Evolutionary conservation across 2,329 filamentous ascomycete genomes (phyloP).

Genomic region (Sodiomyces alkalinus): DNA sequence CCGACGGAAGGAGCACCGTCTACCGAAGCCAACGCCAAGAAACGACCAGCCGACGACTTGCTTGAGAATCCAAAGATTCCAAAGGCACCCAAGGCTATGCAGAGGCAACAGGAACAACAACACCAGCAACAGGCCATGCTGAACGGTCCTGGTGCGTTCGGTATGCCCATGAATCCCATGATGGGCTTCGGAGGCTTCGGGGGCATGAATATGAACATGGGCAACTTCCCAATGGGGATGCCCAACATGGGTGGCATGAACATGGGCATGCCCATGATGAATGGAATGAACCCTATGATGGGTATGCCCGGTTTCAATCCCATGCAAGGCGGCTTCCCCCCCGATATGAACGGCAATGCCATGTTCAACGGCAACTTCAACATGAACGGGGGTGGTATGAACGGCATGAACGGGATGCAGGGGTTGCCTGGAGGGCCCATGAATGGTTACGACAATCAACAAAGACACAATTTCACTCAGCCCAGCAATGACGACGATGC

Average conservation of each 20-base stretch:
- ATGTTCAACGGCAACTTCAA: slow-evolving; percentile 19
- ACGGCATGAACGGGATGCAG: slow-evolving; percentile 18
- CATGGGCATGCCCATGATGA: slow-evolving; percentile 10
- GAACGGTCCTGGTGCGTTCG: slow-evolving; percentile 15
- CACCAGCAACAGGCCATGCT: slow-evolving; percentile 33
- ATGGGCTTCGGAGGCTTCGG: slow-evolving; percentile 9
- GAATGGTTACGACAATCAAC: slow-evolving; percentile 10
- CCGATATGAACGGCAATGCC: slow-evolving; percentile 16
- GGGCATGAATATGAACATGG: slow-evolving; percentile 14
- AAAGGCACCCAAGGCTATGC: slow-evolving; percentile 52
- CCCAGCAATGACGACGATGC: slow-evolving; percentile 67
- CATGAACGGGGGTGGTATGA: slow-evolving; percentile 14
- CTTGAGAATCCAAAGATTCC: slow-evolving; percentile 49
- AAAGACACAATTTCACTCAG: slow-evolving; percentile 24
- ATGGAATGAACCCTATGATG: slow-evolving; percentile 14
- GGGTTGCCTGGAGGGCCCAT: slow-evolving; percentile 16
- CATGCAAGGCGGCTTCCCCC: slow-evolving; percentile 12
- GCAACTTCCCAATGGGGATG: slow-evolving; percentile 18
- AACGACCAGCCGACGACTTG: slow-evolving; percentile 66
- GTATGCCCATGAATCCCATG: slow-evolving; percentile 16
- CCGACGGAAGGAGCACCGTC: slow-evolving; percentile 11
- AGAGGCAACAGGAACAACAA: slow-evolving; percentile 34
- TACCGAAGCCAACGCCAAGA: slow-evolving; percentile 40
- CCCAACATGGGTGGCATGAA: slow-evolving; percentile 12
- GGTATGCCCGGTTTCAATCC: slow-evolving; percentile 17